These are phyloP conservation scores for Martiniozyma abietophila DNA, from an alignment of 805 yeast species.

Conservation along the genomic window DNA sequence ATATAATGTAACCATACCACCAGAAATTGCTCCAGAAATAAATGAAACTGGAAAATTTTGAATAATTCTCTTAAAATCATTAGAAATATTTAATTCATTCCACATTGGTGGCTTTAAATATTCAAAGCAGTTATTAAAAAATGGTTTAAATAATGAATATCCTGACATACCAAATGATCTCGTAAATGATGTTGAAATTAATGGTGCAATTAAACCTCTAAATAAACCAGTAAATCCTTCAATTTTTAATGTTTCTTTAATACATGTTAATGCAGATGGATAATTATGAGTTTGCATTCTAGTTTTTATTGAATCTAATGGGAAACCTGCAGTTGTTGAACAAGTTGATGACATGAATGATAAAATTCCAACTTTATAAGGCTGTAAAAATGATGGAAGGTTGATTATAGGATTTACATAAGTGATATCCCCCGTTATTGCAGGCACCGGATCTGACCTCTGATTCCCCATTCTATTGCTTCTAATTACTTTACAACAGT, in stretches of 20 bases:
- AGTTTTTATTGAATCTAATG: constrained; percentile 80
- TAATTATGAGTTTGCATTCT: constrained; percentile 75
- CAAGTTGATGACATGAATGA: constrained; percentile 57
- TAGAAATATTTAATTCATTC: neutral
- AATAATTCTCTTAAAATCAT: constrained; percentile 14
- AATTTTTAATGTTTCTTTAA: constrained; percentile 38
- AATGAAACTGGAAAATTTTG: constrained; percentile 38
- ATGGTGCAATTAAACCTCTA: constrained; percentile 69
- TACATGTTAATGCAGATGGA: constrained; percentile 47
- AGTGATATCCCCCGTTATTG: constrained; percentile 49
- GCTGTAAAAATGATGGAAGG: constrained; percentile 39
- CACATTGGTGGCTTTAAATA: neutral
- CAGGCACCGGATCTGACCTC: constrained; percentile 40
- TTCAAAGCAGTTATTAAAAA: constrained; percentile 13
- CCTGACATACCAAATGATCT: constrained; percentile 58
- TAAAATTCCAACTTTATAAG: constrained; percentile 48
- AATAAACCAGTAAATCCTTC: constrained; percentile 70
- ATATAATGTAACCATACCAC: constrained; percentile 50
- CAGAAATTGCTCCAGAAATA: constrained; percentile 57
- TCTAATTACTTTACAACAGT: too few species aligned
- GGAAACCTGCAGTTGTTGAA: constrained; percentile 69
- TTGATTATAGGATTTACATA: constrained; percentile 35
- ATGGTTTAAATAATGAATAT: constrained; percentile 47
- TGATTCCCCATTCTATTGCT: too few species aligned
- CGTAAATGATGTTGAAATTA: constrained; percentile 55